phyloP scores from a whole-genome alignment of 148 eudicot genomes.

The Fagopyrum esculentum region DNA sequence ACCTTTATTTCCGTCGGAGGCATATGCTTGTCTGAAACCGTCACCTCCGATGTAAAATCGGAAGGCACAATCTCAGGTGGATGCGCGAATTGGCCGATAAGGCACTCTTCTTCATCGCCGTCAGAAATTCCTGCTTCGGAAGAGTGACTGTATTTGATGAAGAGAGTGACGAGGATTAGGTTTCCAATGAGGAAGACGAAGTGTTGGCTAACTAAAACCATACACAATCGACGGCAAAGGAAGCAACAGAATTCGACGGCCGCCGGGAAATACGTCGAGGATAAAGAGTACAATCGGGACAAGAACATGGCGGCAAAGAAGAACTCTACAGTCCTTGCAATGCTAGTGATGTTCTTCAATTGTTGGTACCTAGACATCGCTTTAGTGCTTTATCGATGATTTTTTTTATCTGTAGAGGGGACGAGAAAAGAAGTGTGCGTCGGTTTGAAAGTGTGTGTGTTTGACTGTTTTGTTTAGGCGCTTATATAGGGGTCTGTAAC shows the following conservation, averaged over 20 bases:
- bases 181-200: constrained; percentile 55
- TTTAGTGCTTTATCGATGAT: constrained; percentile 22
- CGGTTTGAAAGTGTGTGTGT: no score
- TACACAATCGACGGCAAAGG: constrained; percentile 15
- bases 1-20: neutral
- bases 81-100: constrained; percentile 11
- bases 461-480: no score
- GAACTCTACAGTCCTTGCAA: constrained; percentile 24
- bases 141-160: constrained; percentile 27
- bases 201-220: constrained; percentile 31
- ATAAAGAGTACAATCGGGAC: constrained; percentile 19
- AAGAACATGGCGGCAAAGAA: constrained; percentile 20
- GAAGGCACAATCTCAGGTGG: neutral
- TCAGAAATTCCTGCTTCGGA: neutral
- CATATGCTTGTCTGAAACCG: neutral
- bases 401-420: no score
- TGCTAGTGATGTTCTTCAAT: constrained; percentile 22
- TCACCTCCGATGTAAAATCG: neutral
- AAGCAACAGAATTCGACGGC: constrained; percentile 16
- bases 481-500: no score
- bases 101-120: constrained; percentile 4
- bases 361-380: constrained; percentile 28
- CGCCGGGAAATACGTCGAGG: constrained; percentile 23
- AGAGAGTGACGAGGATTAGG: constrained; percentile 36
- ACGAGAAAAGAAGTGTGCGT: no score